These are phyloP conservation scores for Tolypocladium cylindrosporum DNA, from an alignment of 2,329 filamentous ascomycete species.

Conservation along the genomic window DNA sequence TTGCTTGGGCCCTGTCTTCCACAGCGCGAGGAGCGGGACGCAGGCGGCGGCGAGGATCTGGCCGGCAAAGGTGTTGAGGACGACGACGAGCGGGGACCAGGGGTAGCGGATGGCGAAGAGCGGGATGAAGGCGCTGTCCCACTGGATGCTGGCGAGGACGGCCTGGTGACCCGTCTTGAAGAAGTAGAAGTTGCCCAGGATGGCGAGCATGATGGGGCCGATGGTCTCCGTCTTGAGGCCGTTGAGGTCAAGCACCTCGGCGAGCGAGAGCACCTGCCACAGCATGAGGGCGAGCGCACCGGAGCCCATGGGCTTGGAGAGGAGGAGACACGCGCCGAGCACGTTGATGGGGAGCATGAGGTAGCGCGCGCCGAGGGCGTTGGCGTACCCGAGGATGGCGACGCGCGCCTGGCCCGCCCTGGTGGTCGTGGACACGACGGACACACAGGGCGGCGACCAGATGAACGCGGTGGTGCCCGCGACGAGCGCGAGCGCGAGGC, in stretches of 20 bases:
- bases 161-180: slow-evolving; percentile 98
- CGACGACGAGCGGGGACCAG: slow-evolving; percentile 73
- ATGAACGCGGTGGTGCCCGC: slow-evolving; percentile 78
- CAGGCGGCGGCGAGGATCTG: slow-evolving; percentile 75
- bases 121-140: slow-evolving; percentile 91
- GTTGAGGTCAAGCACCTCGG: slow-evolving; percentile 53
- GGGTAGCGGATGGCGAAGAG: slow-evolving; percentile 77
- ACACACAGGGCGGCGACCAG: slow-evolving; percentile 78
- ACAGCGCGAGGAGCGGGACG: slow-evolving; percentile 73
- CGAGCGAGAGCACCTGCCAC: slow-evolving; percentile 80
- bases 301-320: slow-evolving; percentile 91
- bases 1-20: slow-evolving; percentile 77
- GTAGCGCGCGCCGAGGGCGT: slow-evolving; percentile 86
- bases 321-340: slow-evolving; percentile 62
- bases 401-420: slow-evolving; percentile 44
- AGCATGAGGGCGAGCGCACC: slow-evolving; percentile 73
- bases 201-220: slow-evolving; percentile 71
- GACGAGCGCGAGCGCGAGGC: slow-evolving; percentile 69
- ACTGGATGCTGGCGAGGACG: slow-evolving; percentile 78
- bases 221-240: slow-evolving; percentile 57
- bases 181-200: slow-evolving; percentile 90
- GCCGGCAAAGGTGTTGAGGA: slow-evolving; percentile 79
- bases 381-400: slow-evolving; percentile 82
- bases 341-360: slow-evolving; percentile 75
- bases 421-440: slow-evolving; percentile 48